Base-by-base conservation (phyloP, 371 early-diverging fungal genomes). In the Umbelopsis sp. region DNA sequence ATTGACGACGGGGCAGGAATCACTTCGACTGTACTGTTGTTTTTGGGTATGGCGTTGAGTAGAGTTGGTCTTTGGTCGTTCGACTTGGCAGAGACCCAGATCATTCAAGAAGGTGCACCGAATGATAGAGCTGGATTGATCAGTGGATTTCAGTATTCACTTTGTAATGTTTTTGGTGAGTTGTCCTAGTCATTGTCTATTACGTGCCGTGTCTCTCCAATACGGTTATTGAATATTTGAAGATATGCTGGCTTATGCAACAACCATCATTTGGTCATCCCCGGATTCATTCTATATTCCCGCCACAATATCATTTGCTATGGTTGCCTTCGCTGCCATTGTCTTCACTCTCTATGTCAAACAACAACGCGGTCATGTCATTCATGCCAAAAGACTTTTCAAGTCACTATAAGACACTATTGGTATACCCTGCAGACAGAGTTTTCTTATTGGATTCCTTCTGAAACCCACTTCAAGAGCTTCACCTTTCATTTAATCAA, bases 61-160 rank as follows among this genome's bases (percentile, higher is more conserved):
- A 63, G 87, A 10, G 73, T 79, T 18, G 87, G 85, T 14, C 77
- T 87, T 22, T 87, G 85, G 85, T 71, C 75, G 0, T 87, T 87
- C 76, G 85, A 85, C 65, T 65, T 87, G 53, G 80, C 77, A 1
- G 76, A 82, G 66, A 84, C 76, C 29, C 85, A 85, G 67, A 76
- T 80, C 35, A 65, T 87, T 70, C 87, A 87, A 67, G 82, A 85
- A 57, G 70, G 73, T 9, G 73, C 72, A 12, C 65, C 63, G 24
- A 44, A 11, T 25, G 70, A 70, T 22, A 69, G 74, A 22, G 71
- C 72, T 8, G 86, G 86, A 0, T 18, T 78, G 1, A 68, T 86
- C 63, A 79, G 76, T 44, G 85, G 87, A 1, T 75, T 74, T 65
- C 82, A 85, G 50, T 74, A 74, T 62, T 76, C 84, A 2, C 66